Evolutionary conservation across 176 grass and related monocot genomes (phyloP).

Genomic region (Luzula sylvatica): DNA sequence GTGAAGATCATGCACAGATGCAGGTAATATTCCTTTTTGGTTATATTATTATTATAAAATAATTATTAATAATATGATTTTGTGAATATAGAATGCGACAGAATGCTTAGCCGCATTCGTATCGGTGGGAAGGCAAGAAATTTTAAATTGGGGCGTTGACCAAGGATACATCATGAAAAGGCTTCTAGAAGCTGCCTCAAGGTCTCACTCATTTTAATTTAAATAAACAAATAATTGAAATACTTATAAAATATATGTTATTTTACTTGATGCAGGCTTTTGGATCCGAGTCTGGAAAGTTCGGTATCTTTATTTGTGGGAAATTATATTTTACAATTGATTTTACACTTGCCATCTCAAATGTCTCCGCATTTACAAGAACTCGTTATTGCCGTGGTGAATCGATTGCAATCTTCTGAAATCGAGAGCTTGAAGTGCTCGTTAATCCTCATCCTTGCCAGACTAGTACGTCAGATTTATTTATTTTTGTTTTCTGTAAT

Average conservation of each 20-base stretch:
- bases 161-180: conserved; percentile 50
- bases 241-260: background rate
- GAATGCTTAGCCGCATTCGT: conserved; percentile 89
- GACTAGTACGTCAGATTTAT: conserved; percentile 45
- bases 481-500: no score
- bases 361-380: conserved; percentile 68
- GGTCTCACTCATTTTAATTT: conserved; percentile 21
- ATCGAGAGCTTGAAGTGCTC: conserved; percentile 75
- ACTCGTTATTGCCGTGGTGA: conserved; percentile 72
- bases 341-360: conserved; percentile 64
- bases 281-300: conserved; percentile 73
- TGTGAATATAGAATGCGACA: conserved; percentile 78
- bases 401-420: conserved; percentile 75
- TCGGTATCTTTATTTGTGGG: conserved; percentile 93
- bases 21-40: conserved; percentile 39
- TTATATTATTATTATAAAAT: conserved; percentile 11
- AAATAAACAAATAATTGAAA: background rate
- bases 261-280: conserved; percentile 47
- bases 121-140: conserved; percentile 67
- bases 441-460: conserved; percentile 86
- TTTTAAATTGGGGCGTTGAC: conserved; percentile 71
- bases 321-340: conserved; percentile 87
- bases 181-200: conserved; percentile 84
- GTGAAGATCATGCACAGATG: conserved; percentile 93
- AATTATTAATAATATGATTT: conserved; percentile 5